Evolutionary conservation across 495 filamentous ascomycete genomes (phyloP), one percentile per base, ranked within the genome.

Genomic region (Aspergillus steynii): DNA sequence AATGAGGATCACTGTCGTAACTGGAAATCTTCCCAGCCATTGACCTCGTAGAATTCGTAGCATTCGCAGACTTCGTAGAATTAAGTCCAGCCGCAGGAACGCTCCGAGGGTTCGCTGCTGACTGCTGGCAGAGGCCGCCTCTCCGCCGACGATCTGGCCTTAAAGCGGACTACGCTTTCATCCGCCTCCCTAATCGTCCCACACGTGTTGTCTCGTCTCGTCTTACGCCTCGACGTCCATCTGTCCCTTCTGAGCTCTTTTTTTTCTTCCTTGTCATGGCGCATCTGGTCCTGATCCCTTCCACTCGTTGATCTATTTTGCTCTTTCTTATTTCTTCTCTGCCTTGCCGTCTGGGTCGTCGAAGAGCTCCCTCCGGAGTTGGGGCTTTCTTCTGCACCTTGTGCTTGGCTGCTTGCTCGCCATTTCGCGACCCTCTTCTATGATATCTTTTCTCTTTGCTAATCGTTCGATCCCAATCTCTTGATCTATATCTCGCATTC

Each of bases 251-350:
- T 65, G 48, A 42, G 52, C 65, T 62, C n/a, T 58, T 66, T 57
- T 60, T 42, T 56, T 61, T 59, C 55, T 63, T 51, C 61, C 65
- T 71, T 75, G 72, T 71, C 64, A 79, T 79, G 77, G 76, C 71
- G 68, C 60, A 57, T 68, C 61, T 65, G n/a, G 54, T 37, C 29
- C n/a, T 61, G 53, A 52, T 31, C 58, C 56, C 50, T 65, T 65
- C 71, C 76, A 72, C 71, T 77, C 72, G 67, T 76, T 81, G 74
- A 74, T 68, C 65, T 63, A 55, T 63, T 67, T 54, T 55, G 60
- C 67, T 62, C 50, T 55, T 53, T n/a, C 48, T 45, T 60, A 50
- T 56, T 65, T 64, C 20, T 49, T n/a, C 15, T 47, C 25, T 31
- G 45, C 32, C 10, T 49, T 58, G 34, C 45, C 45, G 31, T 34